Percentiles rank a stretch among this genome's conserved stretches.
phyloP scores from a whole-genome alignment of 2,329 filamentous ascomycete species.

The Fusarium heterosporum region DNA sequence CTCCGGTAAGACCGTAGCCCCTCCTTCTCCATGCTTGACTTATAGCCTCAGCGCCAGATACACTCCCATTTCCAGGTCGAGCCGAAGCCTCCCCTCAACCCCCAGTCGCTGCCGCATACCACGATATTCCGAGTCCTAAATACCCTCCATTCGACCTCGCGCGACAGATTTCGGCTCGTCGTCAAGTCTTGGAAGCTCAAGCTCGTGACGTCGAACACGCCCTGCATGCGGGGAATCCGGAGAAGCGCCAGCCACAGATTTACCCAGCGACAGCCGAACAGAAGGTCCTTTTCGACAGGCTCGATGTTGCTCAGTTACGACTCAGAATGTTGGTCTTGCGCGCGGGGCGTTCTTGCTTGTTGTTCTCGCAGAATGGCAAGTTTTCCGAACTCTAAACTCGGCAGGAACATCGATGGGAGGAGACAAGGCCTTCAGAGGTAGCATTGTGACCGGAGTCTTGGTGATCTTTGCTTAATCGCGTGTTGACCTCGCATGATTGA shows the following conservation, averaged over 20 bases:
- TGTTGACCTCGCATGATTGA: no score
- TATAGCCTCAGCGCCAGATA: not conserved
- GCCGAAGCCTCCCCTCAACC: not conserved
- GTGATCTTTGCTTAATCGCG: no score
- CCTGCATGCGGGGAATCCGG: not conserved
- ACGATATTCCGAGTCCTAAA: not conserved
- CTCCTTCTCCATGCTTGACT: not conserved
- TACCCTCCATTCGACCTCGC: not conserved
- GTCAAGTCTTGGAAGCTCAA: not conserved
- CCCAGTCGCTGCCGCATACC: not conserved
- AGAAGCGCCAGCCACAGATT: not conserved
- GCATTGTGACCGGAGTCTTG: no score
- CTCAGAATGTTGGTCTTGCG: not conserved
- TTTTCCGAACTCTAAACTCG: not conserved
- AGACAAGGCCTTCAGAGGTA: no score
- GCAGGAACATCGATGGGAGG: not conserved
- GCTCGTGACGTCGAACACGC: not conserved
- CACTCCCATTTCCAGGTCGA: not conserved
- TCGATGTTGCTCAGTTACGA: not conserved
- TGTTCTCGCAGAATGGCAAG: not conserved
- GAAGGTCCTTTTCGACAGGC: not conserved
- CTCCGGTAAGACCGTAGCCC: not conserved
- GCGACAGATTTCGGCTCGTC: not conserved
- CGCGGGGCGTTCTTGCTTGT: not conserved
- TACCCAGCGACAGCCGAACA: not conserved